phyloP scores from a whole-genome alignment of 805 yeast genomes.

The Sungouiella thailandica region DNA sequence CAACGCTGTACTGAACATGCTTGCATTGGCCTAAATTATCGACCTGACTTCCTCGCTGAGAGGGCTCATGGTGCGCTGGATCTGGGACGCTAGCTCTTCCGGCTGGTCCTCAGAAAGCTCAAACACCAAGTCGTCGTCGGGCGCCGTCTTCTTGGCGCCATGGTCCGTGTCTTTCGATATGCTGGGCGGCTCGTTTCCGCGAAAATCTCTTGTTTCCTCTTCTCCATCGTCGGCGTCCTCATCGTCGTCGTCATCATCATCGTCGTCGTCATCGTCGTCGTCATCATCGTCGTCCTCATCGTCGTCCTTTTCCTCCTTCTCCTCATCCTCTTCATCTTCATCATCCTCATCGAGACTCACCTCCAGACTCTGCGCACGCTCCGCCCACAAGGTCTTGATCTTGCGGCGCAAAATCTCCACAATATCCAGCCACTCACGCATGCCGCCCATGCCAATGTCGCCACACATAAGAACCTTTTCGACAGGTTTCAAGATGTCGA shows the following conservation, averaged over 20 bases:
- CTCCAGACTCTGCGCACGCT: slow-evolving; percentile 9
- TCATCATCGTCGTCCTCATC: slow-evolving; percentile 24
- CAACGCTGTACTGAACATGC: not conserved
- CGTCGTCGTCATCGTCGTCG: slow-evolving; percentile 30
- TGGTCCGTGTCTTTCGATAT: not conserved
- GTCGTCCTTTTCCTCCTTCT: slow-evolving; percentile 6
- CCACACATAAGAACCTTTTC: slow-evolving; percentile 45
- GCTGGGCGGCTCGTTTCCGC: slow-evolving; percentile 32
- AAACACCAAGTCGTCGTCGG: slow-evolving; percentile 2
- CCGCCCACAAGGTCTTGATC: slow-evolving; percentile 25
- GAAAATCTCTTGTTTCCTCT: too few species aligned
- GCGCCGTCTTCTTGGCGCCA: not conserved
- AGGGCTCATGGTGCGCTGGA: slow-evolving; percentile 11
- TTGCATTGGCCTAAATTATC: slow-evolving; percentile 7
- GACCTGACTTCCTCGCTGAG: slow-evolving; percentile 12
- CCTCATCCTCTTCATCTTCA: slow-evolving; percentile 13
- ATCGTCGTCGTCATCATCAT: slow-evolving; percentile 30
- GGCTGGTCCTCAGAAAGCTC: slow-evolving; percentile 4
- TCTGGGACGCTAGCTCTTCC: slow-evolving; percentile 3
- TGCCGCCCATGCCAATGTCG: slow-evolving; percentile 47
- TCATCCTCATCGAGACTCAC: slow-evolving; percentile 9
- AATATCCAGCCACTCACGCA: slow-evolving; percentile 44
- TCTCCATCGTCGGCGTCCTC: slow-evolving; percentile 32
- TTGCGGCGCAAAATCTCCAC: slow-evolving; percentile 39
- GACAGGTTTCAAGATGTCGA: slow-evolving; percentile 41